Evolutionary conservation across 495 filamentous ascomycete species (phyloP).

Genomic region (Aspergillus ostianus): DNA sequence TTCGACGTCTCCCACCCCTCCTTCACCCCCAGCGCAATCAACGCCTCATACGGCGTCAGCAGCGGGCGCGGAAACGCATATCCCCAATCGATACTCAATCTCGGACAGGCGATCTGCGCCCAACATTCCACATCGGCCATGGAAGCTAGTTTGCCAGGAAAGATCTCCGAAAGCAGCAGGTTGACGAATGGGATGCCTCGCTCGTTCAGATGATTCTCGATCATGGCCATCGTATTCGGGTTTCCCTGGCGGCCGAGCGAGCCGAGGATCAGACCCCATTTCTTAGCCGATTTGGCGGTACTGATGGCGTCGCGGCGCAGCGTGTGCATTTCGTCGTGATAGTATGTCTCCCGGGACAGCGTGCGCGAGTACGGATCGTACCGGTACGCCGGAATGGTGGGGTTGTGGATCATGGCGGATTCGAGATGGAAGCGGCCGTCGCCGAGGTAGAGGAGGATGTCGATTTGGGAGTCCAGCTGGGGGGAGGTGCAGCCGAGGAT

Average conservation of each 20-base stretch:
- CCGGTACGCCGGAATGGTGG: slow-evolving; percentile 81
- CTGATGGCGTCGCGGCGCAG: slow-evolving; percentile 75
- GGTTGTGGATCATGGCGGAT: slow-evolving; percentile 98
- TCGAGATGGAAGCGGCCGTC: slow-evolving; percentile 98
- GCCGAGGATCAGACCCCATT: slow-evolving; percentile 94
- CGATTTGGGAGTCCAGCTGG: slow-evolving; percentile 59
- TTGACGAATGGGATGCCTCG: slow-evolving; percentile 76
- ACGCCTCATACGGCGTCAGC: slow-evolving; percentile 90
- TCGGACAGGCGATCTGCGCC: slow-evolving; percentile 95
- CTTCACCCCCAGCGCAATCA: slow-evolving; percentile 76
- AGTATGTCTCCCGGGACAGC: slow-evolving; percentile 85
- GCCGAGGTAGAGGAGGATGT: slow-evolving; percentile 87
- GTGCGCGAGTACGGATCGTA: slow-evolving; percentile 96
- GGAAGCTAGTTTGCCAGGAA: slow-evolving; percentile 88
- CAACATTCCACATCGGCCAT: slow-evolving; percentile 94
- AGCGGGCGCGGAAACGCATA: slow-evolving; percentile 90
- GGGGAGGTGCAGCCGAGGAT: slow-evolving; percentile 96
- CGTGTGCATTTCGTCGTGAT: slow-evolving; percentile 83
- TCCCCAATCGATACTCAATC: slow-evolving; percentile 97
- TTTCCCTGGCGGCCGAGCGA: slow-evolving; percentile 93
- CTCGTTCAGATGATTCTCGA: slow-evolving; percentile 69
- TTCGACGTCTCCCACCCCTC: slow-evolving; percentile 71
- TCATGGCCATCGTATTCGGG: slow-evolving; percentile 82
- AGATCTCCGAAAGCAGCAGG: slow-evolving; percentile 86
- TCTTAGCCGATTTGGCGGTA: slow-evolving; percentile 68